Percentiles rank a stretch among this genome's conserved stretches.
phyloP scores from a whole-genome alignment of 2,329 filamentous ascomycete species.

The Pseudogymnoascus verrucosus region DNA sequence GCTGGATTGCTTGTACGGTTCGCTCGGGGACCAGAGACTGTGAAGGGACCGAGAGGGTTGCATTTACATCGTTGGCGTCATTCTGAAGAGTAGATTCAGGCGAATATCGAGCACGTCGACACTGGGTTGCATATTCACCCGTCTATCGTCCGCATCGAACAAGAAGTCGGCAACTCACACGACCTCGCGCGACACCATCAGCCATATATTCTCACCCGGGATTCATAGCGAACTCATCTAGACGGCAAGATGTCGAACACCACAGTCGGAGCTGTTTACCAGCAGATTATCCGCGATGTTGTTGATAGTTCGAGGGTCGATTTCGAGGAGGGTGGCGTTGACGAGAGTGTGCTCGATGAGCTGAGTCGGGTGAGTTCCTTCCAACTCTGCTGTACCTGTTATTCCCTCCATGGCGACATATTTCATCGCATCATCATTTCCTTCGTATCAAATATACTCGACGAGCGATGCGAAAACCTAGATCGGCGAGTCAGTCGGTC shows the following conservation, averaged over 20 bases:
- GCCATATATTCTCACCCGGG: slow-evolving; percentile 7
- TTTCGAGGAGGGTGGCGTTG: slow-evolving; percentile 93
- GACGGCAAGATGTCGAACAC: slow-evolving; percentile 25
- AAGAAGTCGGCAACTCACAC: background rate
- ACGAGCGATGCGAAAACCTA: background rate
- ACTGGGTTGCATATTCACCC: background rate
- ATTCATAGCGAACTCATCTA: background rate
- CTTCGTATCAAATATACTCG: background rate
- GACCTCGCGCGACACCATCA: background rate
- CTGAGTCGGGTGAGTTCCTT: slow-evolving; percentile 67
- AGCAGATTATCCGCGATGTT: slow-evolving; percentile 72
- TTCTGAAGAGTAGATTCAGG: background rate
- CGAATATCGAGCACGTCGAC: background rate
- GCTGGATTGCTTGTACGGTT: background rate
- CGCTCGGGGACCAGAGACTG: background rate
- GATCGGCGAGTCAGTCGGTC: background rate
- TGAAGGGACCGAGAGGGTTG: background rate
- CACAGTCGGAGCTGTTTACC: slow-evolving; percentile 63
- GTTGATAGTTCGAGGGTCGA: slow-evolving; percentile 87
- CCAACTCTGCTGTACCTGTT: slow-evolving; percentile 2
- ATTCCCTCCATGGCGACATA: background rate
- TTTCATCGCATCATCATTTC: slow-evolving; percentile 2
- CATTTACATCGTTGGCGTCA: background rate
- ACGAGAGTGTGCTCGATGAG: slow-evolving; percentile 77
- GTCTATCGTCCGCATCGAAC: background rate